Percentiles rank a stretch among this genome's conserved stretches.
phyloP scores from a whole-genome alignment of 768 basidiomycete genomes.

The Lactifluus piperatus region DNA sequence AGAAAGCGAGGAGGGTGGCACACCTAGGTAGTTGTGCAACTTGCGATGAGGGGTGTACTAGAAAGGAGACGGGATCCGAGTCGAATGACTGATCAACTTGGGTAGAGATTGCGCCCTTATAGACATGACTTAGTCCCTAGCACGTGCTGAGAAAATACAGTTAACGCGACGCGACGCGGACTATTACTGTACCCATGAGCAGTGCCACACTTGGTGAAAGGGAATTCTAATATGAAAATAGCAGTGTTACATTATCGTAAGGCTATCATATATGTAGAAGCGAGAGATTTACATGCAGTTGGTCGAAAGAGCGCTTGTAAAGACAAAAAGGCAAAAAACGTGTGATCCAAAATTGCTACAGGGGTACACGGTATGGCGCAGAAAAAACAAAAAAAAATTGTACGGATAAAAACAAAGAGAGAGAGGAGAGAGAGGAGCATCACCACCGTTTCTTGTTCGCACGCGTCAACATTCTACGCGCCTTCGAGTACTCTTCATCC shows the following conservation, averaged over 20 bases:
- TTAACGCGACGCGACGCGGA: background rate
- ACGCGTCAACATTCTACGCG: constrained; percentile 43
- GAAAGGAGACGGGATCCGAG: constrained; percentile 2
- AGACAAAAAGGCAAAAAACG: background rate
- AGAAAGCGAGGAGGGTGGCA: background rate
- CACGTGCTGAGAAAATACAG: constrained; percentile 18
- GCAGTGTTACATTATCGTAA: background rate
- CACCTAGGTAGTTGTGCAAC: background rate
- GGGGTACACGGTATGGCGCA: background rate
- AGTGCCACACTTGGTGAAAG: no score
- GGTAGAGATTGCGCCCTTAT: constrained; percentile 6
- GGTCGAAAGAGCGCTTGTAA: background rate
- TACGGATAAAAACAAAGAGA: background rate
- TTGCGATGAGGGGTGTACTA: background rate
- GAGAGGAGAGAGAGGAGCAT: background rate
- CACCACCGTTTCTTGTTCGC: constrained; percentile 35
- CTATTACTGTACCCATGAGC: no score
- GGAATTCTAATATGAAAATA: background rate
- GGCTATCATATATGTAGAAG: background rate
- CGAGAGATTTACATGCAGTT: background rate
- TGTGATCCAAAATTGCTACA: background rate
- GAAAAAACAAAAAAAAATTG: background rate
- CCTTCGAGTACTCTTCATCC: constrained; percentile 56
- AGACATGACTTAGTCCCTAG: background rate
- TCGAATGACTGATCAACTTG: constrained; percentile 1